These are phyloP conservation scores for Rheum nobile DNA, from an alignment of 148 eudicot genomes.

Conservation along the genomic window DNA sequence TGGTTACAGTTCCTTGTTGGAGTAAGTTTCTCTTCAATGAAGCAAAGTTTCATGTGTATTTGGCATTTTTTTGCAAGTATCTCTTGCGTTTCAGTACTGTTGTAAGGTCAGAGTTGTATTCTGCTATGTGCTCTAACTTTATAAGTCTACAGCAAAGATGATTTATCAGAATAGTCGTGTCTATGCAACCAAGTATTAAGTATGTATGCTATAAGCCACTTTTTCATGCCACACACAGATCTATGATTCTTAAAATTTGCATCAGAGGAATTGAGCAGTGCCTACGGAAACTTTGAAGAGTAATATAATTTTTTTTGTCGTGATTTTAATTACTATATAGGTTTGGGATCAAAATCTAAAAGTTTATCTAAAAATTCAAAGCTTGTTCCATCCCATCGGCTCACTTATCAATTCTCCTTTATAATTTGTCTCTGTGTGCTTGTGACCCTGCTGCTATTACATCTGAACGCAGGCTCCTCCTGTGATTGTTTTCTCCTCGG, in stretches of 20 bases:
- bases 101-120: not conserved
- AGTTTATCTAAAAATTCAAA: not conserved
- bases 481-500: slow-evolving; percentile 86
- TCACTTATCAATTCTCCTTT: not conserved
- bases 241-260: not conserved
- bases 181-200: not conserved
- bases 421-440: not conserved
- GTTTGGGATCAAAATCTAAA: not conserved
- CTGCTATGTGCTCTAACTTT: not conserved
- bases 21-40: slow-evolving; percentile 33
- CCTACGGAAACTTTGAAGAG: not conserved
- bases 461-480: slow-evolving; percentile 62
- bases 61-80: not conserved
- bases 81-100: not conserved
- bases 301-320: not conserved
- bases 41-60: not conserved
- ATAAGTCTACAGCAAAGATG: not conserved
- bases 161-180: not conserved
- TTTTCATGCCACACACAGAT: not conserved
- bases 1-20: slow-evolving; percentile 93
- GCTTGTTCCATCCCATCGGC: not conserved
- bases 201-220: slow-evolving; percentile 1
- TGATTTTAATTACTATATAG: not conserved
- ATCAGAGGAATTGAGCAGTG: not conserved
- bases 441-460: not conserved